These are phyloP conservation scores for Trichoderma sp. DNA, from an alignment of 2,329 filamentous ascomycete species.

Conservation along the genomic window DNA sequence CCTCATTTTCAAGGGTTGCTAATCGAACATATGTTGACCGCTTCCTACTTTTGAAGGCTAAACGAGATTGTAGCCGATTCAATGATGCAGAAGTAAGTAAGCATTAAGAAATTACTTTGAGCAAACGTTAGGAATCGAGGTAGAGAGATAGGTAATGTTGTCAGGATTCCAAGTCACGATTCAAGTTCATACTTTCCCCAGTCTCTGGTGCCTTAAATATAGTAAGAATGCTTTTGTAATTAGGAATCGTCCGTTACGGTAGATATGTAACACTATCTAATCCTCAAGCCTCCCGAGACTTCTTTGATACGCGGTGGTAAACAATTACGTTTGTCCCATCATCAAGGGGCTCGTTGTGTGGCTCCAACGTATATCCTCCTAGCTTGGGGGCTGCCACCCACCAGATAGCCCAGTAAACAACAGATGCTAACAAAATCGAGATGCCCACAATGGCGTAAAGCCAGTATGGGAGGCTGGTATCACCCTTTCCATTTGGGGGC, in stretches of 20 bases:
- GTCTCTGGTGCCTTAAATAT: background rate
- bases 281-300: background rate
- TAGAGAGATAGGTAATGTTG: too few species aligned
- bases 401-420: constrained; percentile 25
- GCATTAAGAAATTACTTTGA: too few species aligned
- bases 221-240: background rate
- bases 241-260: background rate
- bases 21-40: too few species aligned
- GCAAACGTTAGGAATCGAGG: too few species aligned
- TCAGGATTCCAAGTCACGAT: background rate
- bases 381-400: constrained; percentile 24
- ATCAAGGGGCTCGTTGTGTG: constrained; percentile 23
- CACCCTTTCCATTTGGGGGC: constrained; percentile 23
- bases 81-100: too few species aligned
- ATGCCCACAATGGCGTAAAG: constrained; percentile 26
- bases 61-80: too few species aligned
- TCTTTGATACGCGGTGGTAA: constrained; percentile 22
- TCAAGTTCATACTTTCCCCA: background rate
- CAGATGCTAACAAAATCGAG: constrained; percentile 20
- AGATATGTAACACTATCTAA: background rate
- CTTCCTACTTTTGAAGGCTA: too few species aligned
- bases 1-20: too few species aligned
- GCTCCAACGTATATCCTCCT: constrained; percentile 22
- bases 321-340: constrained; percentile 26
- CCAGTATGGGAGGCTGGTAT: constrained; percentile 26